Base-by-base conservation (phyloP, 202 grass and related monocot genomes). In the Panicum virgatum region DNA sequence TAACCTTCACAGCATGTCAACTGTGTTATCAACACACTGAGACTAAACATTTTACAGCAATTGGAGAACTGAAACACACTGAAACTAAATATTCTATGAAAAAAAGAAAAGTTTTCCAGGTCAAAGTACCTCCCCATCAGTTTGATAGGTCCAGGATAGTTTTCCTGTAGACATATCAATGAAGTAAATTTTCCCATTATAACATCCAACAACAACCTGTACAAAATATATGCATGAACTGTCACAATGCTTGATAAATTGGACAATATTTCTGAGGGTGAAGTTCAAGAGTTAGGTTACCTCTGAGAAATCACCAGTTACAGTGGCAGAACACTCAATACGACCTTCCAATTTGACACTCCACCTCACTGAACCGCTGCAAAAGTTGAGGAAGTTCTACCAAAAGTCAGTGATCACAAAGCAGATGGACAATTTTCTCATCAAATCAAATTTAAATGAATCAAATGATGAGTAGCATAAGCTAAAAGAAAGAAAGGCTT, bases 121-220 rank as follows among this genome's bases (percentile, higher is more conserved):
- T 46, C 5, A 71, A 81, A 36, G 2, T 87, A 94, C 91, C 92
- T 98, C 92, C 92, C 92, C 92, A 70, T 87, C 82, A 65, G 95
- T 94, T 84, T 94, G 90, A 68, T 94, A 84, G 72, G 71, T 84
- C 95, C 95, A 98, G 51, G 72, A 80, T 37, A 81, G 40, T 74
- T 80, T 86, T 73, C 95, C 95, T 23, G 79, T 93, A 59, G 50
- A 88, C 12, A 85, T 80, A 89, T 95, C 86, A 76, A 90, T 72
- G 82, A 98, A 98, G 70, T 95, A 98, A 69, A 98, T 94, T 82
- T 93, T 94, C 65, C 95, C 95, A 82, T 91, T 91, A 53, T 93
- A 98, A 77, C 95, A 98, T 69, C 95, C 95, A 76, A 98, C 85
- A 57, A 93, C 95, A 62, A 98, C 92, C 95, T 98, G 82, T 75